These are phyloP conservation scores for Neurospora tetrasperma DNA, from an alignment of 495 filamentous ascomycete species.

Conservation along the genomic window DNA sequence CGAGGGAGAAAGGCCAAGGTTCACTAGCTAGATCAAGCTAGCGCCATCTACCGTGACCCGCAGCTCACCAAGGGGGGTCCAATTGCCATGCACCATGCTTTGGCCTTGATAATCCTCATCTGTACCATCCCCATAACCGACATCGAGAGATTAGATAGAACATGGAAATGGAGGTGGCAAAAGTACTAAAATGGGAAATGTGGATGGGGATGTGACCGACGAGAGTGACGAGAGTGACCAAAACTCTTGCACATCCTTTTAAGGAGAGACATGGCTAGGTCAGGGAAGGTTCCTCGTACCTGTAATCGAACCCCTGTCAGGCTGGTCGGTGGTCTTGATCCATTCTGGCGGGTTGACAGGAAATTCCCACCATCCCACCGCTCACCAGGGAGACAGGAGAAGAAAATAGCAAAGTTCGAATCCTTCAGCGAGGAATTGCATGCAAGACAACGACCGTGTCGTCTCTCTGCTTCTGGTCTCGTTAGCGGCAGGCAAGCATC, in stretches of 20 bases:
- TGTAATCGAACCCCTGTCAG: background rate
- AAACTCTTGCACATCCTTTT: background rate
- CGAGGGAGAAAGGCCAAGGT: background rate
- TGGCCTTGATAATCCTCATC: background rate
- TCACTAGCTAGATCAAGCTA: background rate
- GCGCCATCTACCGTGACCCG: background rate
- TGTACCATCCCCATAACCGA: background rate
- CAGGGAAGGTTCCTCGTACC: background rate
- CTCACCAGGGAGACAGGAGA: background rate
- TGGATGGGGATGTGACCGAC: background rate
- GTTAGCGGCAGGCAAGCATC: background rate
- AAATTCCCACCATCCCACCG: background rate
- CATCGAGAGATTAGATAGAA: background rate
- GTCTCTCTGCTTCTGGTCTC: background rate
- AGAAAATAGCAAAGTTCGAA: background rate
- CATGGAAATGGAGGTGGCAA: background rate
- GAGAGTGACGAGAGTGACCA: background rate
- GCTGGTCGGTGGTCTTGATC: background rate
- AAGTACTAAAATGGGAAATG: background rate
- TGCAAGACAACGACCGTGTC: background rate
- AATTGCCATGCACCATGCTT: background rate
- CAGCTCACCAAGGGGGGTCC: background rate
- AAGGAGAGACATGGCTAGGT: background rate
- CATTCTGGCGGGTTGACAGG: background rate
- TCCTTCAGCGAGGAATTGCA: background rate